These are phyloP conservation scores for Mycena leptocephala DNA, from an alignment of 768 basidiomycete genomes.

Conservation along the genomic window DNA sequence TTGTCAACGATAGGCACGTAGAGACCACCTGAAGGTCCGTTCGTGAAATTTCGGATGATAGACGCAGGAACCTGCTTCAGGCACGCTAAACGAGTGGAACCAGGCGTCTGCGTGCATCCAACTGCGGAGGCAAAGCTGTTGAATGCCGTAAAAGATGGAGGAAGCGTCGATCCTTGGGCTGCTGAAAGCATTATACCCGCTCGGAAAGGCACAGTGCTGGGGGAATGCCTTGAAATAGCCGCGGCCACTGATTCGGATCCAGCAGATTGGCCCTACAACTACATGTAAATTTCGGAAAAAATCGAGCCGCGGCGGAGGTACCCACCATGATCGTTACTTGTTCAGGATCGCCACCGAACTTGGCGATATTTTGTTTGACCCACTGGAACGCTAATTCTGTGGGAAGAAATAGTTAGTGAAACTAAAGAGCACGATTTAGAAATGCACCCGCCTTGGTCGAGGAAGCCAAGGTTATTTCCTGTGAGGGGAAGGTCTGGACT, in stretches of 20 bases:
- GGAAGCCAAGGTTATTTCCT: slow-evolving; percentile 30
- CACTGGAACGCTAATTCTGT: slow-evolving; percentile 44
- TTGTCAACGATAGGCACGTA: slow-evolving; percentile 29
- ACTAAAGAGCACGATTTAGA: neutral
- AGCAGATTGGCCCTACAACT: slow-evolving; percentile 25
- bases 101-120: slow-evolving; percentile 39
- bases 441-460: slow-evolving; percentile 47
- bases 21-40: slow-evolving; percentile 24
- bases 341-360: slow-evolving; percentile 52
- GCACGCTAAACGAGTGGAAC: slow-evolving; percentile 39
- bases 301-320: neutral
- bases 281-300: neutral
- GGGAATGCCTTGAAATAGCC: neutral
- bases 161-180: neutral
- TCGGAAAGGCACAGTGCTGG: slow-evolving; percentile 22
- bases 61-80: slow-evolving; percentile 39
- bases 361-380: slow-evolving; percentile 62
- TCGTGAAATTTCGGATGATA: slow-evolving; percentile 33
- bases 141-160: slow-evolving; percentile 23
- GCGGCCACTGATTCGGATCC: slow-evolving; percentile 10
- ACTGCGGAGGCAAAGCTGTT: slow-evolving; percentile 28
- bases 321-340: slow-evolving; percentile 30
- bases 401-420: neutral
- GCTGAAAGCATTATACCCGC: slow-evolving; percentile 29
- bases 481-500: slow-evolving; percentile 26